A percentile compares a stretch with the other conserved stretches of the same genome.
These are phyloP conservation scores for Lichtheimia ramosa DNA, from an alignment of 371 early-diverging fungal genomes.

Conservation along the genomic window DNA sequence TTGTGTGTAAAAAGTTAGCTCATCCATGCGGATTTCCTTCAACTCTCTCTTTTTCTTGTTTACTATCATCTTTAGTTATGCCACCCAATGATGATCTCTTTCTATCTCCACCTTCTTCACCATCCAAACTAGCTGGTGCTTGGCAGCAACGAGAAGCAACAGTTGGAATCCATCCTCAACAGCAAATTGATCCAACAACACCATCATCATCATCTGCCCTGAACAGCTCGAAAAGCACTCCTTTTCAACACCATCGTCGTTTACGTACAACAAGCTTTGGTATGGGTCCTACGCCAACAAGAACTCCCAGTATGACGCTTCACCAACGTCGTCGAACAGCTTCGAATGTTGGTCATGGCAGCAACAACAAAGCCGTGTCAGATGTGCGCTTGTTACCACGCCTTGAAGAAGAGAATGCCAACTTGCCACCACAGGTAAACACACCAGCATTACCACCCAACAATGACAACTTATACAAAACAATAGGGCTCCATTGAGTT, in stretches of 20 bases:
- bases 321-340: conserved; percentile 28
- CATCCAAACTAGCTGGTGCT: conserved; percentile 39
- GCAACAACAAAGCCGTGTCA: conserved; percentile 4
- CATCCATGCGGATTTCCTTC: neutral
- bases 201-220: neutral
- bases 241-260: conserved; percentile 30
- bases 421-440: conserved; percentile 35
- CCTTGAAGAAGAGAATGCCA: conserved; percentile 45
- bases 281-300: conserved; percentile 31
- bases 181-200: neutral
- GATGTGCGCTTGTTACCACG: conserved; percentile 41
- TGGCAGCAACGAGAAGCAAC: conserved; percentile 29
- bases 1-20: conserved; percentile 6
- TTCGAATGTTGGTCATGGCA: conserved; percentile 15
- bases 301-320: conserved; percentile 40
- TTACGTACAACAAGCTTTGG: conserved; percentile 20
- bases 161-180: neutral
- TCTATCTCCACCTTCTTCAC: neutral
- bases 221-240: conserved; percentile 38
- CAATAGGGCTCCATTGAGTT: conserved; percentile 49
- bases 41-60: neutral
- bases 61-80: neutral
- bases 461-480: too few relatives aligned
- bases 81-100: neutral
- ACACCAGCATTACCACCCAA: neutral